Base-by-base conservation (phyloP, 2,329 filamentous ascomycete genomes). In the Sclerotinia spermophila region DNA sequence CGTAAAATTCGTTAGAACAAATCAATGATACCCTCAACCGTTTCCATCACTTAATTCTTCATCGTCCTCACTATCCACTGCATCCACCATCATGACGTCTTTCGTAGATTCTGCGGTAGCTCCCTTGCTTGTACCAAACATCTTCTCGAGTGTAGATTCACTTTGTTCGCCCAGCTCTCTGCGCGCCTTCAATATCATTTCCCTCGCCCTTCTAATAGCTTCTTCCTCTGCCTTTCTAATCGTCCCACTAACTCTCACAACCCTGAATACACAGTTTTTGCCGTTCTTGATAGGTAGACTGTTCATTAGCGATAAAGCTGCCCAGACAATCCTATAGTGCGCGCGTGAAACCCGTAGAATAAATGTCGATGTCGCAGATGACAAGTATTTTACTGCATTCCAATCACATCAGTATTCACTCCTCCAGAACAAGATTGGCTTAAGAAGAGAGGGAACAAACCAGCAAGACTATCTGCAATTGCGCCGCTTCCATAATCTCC, bases 221-320 rank as follows among this genome's bases (percentile, higher is more conserved):
- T 97, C 94, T 79, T 97, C 90, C 81, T 98, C 94, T 3, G 89
- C 91, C 81, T 97, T 97, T 76, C 90, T 90, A 77, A 99, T 97
- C 4, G 96, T 99, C 24, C 95, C 96, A 74, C 92, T 96, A 21
- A 97, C 93, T 72, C 92, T 87, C 10, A 97, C 88, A 21, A 99
- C 94, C 60, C 90, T 89, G 73, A 97, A 92, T 1, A 95, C 90
- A 77, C 94, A 97, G 0, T 87, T 84, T 71, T 85, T 84, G 35
- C 87, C 86, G 78, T 83, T 85, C 71, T 82, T 85, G 3, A 86
- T 81, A 11, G 88, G 82, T 0, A 97, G 82, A 24, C 82, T 85
- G 33, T 89, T 89, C 84, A 96, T 91, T 75, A 94, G 92, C 0
- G 93, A 92, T 68, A 99, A 83, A 0, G 94, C 92, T 0, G 94